Conservation (phyloP, 1,139 yeast species). For the Magnusiomyces clavatus region DNA sequence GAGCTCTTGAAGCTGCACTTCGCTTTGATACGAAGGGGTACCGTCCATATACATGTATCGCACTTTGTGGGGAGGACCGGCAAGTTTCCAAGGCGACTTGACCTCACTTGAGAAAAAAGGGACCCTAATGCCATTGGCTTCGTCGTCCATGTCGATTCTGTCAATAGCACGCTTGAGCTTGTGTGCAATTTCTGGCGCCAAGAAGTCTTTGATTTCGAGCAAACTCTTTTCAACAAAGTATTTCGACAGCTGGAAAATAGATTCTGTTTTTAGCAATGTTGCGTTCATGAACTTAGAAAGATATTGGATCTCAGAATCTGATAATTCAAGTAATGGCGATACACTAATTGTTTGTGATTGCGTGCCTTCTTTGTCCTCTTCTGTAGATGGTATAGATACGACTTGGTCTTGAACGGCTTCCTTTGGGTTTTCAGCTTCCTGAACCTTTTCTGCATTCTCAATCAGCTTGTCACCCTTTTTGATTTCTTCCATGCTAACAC, state of each 20-base stretch:
- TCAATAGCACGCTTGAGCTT: conserved; percentile 41
- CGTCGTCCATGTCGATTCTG: conserved; percentile 34
- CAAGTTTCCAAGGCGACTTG: conserved; percentile 74
- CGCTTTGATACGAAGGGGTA: conserved; percentile 10
- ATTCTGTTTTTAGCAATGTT: conserved; percentile 40
- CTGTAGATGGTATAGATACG: no score
- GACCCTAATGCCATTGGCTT: conserved; percentile 44
- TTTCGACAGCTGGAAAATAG: conserved; percentile 40
- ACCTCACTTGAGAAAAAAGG: conserved; percentile 57
- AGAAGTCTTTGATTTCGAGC: conserved; percentile 56
- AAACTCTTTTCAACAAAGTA: conserved; percentile 61
- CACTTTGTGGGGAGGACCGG: conserved; percentile 92
- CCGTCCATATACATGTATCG: conserved; percentile 70
- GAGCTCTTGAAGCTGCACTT: conserved; percentile 25
- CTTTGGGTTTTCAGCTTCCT: conserved; percentile 10
- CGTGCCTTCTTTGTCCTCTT: background rate
- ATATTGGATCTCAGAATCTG: conserved; percentile 37
- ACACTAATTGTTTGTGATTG: background rate
- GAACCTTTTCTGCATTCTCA: conserved; percentile 23
- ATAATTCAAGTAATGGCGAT: conserved; percentile 17
- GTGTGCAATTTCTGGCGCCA: conserved; percentile 49
- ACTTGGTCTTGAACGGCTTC: background rate
- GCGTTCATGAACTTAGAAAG: conserved; percentile 50
- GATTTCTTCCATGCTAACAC: conserved; percentile 15
- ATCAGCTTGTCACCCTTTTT: conserved; percentile 18